These are phyloP conservation scores for Schizochytrium sp. DNA, from an alignment of 108 stramenopile species.

Conservation along the genomic window DNA sequence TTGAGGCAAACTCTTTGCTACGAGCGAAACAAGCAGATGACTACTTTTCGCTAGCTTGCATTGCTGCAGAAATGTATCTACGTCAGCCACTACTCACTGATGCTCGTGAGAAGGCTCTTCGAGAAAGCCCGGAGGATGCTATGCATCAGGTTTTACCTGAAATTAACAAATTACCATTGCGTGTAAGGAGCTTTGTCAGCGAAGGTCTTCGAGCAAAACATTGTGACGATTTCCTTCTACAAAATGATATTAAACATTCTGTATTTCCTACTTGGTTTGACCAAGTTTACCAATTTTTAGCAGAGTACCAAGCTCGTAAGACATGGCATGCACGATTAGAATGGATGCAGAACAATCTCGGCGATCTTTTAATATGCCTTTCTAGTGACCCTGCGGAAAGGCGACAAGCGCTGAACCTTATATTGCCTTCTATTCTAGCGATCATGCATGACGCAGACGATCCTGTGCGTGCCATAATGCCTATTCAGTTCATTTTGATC, in stretches of 20 bases:
- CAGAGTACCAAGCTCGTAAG: background rate
- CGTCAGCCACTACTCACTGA: conserved; percentile 21
- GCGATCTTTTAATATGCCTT: background rate
- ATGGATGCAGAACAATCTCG: background rate
- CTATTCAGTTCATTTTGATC: background rate
- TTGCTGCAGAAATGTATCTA: conserved; percentile 52
- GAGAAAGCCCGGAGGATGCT: background rate
- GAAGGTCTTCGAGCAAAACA: background rate
- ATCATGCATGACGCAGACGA: conserved; percentile 7
- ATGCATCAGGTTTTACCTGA: background rate
- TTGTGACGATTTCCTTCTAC: background rate
- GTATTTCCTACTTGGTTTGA: conserved; percentile 32
- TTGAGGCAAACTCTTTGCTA: too few relatives aligned
- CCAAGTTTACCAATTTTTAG: background rate
- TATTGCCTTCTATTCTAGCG: conserved; percentile 4
- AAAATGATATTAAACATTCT: background rate
- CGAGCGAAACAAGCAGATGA: background rate
- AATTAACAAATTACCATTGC: background rate
- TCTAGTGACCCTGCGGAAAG: background rate
- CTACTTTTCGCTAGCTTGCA: background rate
- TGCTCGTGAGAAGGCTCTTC: background rate
- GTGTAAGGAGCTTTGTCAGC: background rate
- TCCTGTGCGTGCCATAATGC: background rate
- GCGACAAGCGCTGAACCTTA: background rate
- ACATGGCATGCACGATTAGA: background rate